These are phyloP conservation scores for Nothophytophthora sp. DNA, from an alignment of 352 stramenopile species.

Conservation along the genomic window DNA sequence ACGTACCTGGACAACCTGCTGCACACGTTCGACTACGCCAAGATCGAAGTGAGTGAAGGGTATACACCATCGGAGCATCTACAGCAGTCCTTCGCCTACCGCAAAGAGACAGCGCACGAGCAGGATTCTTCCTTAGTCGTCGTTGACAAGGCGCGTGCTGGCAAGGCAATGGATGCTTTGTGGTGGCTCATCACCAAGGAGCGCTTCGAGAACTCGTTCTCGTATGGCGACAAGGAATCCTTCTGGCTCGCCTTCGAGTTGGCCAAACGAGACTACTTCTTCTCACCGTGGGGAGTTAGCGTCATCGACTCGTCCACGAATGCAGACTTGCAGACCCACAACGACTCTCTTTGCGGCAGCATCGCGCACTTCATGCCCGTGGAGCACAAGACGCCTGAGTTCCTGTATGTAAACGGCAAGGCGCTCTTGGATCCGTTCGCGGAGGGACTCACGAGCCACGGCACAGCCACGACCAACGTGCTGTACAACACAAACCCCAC, in stretches of 20 bases:
- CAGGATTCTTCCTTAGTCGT: constrained; percentile 50
- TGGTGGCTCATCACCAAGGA: constrained; percentile 41
- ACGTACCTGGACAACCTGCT: no score
- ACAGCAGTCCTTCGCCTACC: constrained; percentile 36
- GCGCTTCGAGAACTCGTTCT: constrained; percentile 40
- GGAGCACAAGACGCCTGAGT: constrained; percentile 14
- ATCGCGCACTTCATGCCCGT: constrained; percentile 47
- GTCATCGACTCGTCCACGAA: constrained; percentile 34
- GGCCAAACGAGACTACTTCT: constrained; percentile 34
- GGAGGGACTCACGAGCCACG: background rate
- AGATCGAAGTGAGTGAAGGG: no score
- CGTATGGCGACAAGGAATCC: constrained; percentile 54
- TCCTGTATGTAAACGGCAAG: constrained; percentile 58
- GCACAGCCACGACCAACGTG: constrained; percentile 4
- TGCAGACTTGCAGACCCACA: constrained; percentile 36
- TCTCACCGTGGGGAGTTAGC: constrained; percentile 45
- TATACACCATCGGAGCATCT: no score
- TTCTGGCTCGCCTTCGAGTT: constrained; percentile 62
- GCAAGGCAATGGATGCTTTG: constrained; percentile 29
- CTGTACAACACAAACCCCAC: constrained; percentile 30
- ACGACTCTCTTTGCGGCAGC: constrained; percentile 46
- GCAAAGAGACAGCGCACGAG: constrained; percentile 35
- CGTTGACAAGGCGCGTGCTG: constrained; percentile 18
- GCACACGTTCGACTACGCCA: no score
- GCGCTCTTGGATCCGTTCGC: constrained; percentile 25